Evolutionary conservation across 306 rosid genomes (phyloP).

Genomic region (Ceratonia siliqua): DNA sequence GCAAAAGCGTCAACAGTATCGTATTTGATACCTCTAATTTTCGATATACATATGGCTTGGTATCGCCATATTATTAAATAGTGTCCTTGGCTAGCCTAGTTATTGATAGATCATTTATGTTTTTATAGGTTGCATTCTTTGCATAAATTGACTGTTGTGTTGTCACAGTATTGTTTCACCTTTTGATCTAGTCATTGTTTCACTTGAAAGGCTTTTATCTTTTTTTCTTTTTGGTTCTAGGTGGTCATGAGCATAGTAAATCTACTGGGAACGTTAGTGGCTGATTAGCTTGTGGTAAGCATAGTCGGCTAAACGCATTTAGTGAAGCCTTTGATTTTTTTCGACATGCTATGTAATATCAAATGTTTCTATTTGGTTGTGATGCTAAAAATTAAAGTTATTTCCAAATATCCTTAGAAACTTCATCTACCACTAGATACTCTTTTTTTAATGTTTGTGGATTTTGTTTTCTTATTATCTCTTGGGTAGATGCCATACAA

Average conservation of each 20-base stretch:
- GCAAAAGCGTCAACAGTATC: too few species aligned
- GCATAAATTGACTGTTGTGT: neutral
- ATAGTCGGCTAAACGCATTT: neutral
- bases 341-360: neutral
- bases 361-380: neutral
- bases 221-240: conserved; percentile 33
- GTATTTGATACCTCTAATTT: neutral
- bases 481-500: neutral
- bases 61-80: neutral
- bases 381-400: neutral
- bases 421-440: neutral
- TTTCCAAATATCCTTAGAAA: neutral
- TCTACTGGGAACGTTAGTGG: conserved; percentile 95
- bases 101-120: neutral
- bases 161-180: neutral
- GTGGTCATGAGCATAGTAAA: conserved; percentile 95
- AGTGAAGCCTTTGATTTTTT: neutral
- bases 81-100: neutral
- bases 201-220: neutral
- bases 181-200: neutral
- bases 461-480: neutral
- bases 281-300: conserved; percentile 88
- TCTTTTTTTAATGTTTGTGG: neutral
- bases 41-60: neutral
- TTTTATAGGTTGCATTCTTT: neutral